phyloP scores from a whole-genome alignment of 139 green algal genomes.

The Chlamydomonas eustigma region DNA sequence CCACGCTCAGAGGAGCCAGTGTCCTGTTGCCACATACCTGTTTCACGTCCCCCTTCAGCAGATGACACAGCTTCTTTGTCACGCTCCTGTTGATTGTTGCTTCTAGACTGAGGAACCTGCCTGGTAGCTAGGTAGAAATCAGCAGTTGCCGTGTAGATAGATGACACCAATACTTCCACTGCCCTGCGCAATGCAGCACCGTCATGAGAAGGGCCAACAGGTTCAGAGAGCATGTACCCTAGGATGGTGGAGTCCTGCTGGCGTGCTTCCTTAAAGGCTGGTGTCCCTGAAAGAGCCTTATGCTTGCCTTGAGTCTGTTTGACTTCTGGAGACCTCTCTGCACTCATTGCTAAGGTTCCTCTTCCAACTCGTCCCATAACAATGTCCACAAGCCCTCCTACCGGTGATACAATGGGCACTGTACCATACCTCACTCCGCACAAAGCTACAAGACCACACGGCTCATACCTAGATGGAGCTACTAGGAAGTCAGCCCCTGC shows the following conservation, averaged over 20 bases:
- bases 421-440: constrained; percentile 68
- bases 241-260: neutral
- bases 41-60: no score
- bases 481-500: constrained; percentile 73
- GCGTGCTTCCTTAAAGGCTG: neutral
- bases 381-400: constrained; percentile 73
- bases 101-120: no score
- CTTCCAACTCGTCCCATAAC: neutral
- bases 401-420: constrained; percentile 61
- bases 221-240: neutral
- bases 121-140: neutral
- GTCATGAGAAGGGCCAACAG: neutral
- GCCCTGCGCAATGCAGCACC: no score
- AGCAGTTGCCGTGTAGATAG: neutral
- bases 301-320: neutral
- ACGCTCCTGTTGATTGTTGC: no score
- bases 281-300: neutral
- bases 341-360: neutral
- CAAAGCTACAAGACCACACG: constrained; percentile 80
- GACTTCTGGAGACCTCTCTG: no score
- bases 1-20: no score
- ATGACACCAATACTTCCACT: neutral
- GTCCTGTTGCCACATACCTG: no score
- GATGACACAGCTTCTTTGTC: no score
- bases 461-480: constrained; percentile 74